Percentiles rank a stretch among this genome's conserved stretches.
phyloP scores from a whole-genome alignment of 2,329 filamentous ascomycete genomes.

The Fusarium sp. region DNA sequence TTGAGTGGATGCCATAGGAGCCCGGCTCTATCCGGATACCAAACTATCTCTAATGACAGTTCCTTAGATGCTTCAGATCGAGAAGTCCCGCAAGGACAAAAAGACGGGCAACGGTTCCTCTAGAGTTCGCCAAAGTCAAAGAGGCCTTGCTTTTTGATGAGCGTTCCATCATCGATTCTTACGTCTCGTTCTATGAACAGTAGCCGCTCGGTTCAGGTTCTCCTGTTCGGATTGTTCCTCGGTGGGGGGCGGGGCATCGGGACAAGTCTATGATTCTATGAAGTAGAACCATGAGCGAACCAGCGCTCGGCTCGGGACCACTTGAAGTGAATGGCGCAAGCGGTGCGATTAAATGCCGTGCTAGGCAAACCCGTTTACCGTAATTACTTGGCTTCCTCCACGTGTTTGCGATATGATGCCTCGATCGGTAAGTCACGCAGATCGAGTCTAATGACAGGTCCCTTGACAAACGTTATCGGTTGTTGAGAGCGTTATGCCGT shows the following conservation, averaged over 20 bases:
- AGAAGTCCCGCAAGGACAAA: not conserved
- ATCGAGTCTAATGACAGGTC: slow-evolving; percentile 7
- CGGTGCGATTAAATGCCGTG: slow-evolving; percentile 42
- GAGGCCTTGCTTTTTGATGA: not conserved
- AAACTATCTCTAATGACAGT: slow-evolving; percentile 24
- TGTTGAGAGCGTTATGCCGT: not conserved
- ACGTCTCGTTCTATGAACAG: slow-evolving; percentile 5
- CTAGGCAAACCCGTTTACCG: slow-evolving; percentile 30
- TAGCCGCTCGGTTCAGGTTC: slow-evolving; percentile 14
- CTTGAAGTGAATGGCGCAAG: slow-evolving; percentile 39
- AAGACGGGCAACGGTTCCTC: not conserved
- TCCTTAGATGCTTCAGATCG: slow-evolving; percentile 5
- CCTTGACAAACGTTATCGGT: not conserved
- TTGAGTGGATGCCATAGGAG: slow-evolving; percentile 47
- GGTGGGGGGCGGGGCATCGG: slow-evolving; percentile 33
- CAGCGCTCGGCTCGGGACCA: slow-evolving; percentile 35
- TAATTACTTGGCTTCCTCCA: slow-evolving; percentile 11
- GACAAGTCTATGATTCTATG: slow-evolving; percentile 42
- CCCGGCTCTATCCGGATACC: slow-evolving; percentile 33
- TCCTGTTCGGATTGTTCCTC: slow-evolving; percentile 24
- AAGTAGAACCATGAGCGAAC: slow-evolving; percentile 33
- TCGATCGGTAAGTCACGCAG: slow-evolving; percentile 27
- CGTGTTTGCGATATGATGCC: slow-evolving; percentile 11
- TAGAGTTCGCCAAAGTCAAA: not conserved
- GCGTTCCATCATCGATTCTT: slow-evolving; percentile 11